These are phyloP conservation scores for Plenodomus biglobosus DNA, from an alignment of 2,329 filamentous ascomycete genomes.

Conservation along the genomic window DNA sequence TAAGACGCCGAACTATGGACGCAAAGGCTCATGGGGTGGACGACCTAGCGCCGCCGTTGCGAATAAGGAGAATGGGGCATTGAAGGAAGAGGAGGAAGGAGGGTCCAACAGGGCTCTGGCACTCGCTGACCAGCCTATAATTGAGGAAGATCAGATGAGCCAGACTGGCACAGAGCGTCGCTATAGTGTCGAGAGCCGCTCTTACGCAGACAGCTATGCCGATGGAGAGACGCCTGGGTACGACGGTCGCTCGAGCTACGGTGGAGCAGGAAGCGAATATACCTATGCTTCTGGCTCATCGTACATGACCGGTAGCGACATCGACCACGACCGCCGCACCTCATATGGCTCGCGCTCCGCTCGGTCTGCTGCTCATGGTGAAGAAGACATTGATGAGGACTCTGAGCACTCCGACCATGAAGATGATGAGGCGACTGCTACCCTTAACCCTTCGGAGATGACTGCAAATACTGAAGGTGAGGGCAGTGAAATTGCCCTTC, in stretches of 20 bases:
- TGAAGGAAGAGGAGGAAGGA: constrained; percentile 49
- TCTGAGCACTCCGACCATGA: constrained; percentile 35
- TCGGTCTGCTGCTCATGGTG: constrained; percentile 35
- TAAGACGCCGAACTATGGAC: constrained; percentile 38
- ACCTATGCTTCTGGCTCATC: constrained; percentile 52
- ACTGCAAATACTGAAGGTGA: constrained; percentile 29
- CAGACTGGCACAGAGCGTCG: constrained; percentile 46
- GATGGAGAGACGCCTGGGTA: constrained; percentile 41
- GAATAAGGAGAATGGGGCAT: constrained; percentile 53
- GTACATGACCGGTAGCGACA: constrained; percentile 53
- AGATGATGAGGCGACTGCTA: constrained; percentile 34
- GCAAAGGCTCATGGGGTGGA: constrained; percentile 43
- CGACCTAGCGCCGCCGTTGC: constrained; percentile 33
- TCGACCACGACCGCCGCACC: constrained; percentile 46
- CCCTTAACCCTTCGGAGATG: constrained; percentile 29
- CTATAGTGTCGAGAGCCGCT: constrained; percentile 39
- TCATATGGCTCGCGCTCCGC: constrained; percentile 45
- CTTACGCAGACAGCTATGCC: constrained; percentile 38
- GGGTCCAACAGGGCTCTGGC: constrained; percentile 18
- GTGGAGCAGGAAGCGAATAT: constrained; percentile 47
- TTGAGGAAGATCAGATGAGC: constrained; percentile 37
- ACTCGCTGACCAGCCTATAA: constrained; percentile 23
- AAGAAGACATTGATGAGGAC: constrained; percentile 37
- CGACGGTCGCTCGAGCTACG: constrained; percentile 46
- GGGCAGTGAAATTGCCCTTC: constrained; percentile 23